Percentiles rank a stretch among this genome's conserved stretches.
phyloP scores from a whole-genome alignment of 805 yeast genomes.

The Wickerhamiella kurtzmanii region DNA sequence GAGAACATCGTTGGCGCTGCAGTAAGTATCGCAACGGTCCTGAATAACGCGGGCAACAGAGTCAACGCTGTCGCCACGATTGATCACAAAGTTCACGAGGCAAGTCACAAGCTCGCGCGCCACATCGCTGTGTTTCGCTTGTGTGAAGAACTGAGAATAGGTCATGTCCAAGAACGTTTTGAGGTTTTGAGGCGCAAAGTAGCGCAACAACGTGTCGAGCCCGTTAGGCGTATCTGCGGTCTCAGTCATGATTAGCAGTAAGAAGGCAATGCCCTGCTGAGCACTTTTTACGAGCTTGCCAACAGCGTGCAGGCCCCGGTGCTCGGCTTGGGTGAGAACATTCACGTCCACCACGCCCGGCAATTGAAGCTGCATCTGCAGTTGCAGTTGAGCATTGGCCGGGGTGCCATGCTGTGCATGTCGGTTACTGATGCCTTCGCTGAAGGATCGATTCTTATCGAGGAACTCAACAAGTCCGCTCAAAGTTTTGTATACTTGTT shows the following conservation, averaged over 20 bases:
- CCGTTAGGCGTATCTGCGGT: conserved; percentile 28
- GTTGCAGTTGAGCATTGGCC: conserved; percentile 1
- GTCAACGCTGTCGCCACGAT: conserved; percentile 88
- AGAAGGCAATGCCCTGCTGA: conserved; percentile 82
- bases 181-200: conserved; percentile 55
- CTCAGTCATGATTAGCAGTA: conserved; percentile 70
- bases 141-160: conserved; percentile 67
- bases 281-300: conserved; percentile 60
- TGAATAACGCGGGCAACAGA: conserved; percentile 75
- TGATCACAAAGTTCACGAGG: conserved; percentile 73
- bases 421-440: conserved; percentile 29
- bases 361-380: conserved; percentile 16
- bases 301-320: conserved; percentile 69
- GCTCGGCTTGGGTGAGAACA: conserved; percentile 58
- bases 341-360: conserved; percentile 11
- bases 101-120: conserved; percentile 81
- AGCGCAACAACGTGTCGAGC: conserved; percentile 56
- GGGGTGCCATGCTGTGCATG: conserved; percentile 7
- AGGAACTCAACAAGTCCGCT: conserved; percentile 27
- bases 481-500: conserved; percentile 22
- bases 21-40: conserved; percentile 87
- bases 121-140: conserved; percentile 34
- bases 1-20: conserved; percentile 85
- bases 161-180: conserved; percentile 49
- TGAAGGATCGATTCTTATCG: conserved; percentile 33